These are phyloP conservation scores for Arthrobotrys pseudoclavata DNA, from an alignment of 2,329 filamentous ascomycete species.

Conservation along the genomic window DNA sequence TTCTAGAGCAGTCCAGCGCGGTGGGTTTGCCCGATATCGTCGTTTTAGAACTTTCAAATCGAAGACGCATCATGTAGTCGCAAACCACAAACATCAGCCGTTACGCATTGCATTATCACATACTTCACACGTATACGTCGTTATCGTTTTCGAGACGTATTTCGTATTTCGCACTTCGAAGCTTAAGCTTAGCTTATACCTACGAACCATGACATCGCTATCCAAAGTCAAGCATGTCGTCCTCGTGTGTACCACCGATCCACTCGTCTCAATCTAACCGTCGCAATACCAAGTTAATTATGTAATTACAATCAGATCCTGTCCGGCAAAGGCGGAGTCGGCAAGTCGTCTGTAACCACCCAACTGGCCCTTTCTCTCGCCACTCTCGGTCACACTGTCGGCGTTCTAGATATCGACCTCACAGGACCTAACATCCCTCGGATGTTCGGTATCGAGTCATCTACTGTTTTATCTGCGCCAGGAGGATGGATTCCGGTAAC, in stretches of 20 bases:
- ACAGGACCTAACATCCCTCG: constrained; percentile 97
- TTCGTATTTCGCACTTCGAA: neutral
- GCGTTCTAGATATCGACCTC: constrained; percentile 94
- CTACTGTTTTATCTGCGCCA: constrained; percentile 85
- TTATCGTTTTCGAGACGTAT: neutral
- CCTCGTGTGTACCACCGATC: constrained; percentile 73
- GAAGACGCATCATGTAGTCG: constrained; percentile 54
- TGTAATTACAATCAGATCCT: constrained; percentile 72
- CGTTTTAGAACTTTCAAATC: constrained; percentile 23
- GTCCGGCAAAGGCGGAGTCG: constrained; percentile 97
- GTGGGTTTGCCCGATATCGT: constrained; percentile 19
- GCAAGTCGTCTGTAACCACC: constrained; percentile 97
- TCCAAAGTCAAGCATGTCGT: constrained; percentile 81
- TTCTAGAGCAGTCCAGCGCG: neutral
- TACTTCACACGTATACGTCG: neutral
- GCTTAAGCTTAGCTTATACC: neutral
- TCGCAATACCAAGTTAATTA: constrained; percentile 20
- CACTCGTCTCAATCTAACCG: constrained; percentile 48
- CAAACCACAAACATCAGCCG: constrained; percentile 2
- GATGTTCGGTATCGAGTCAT: constrained; percentile 87
- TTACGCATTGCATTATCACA: constrained; percentile 6
- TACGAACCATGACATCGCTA: constrained; percentile 72
- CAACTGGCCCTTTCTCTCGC: constrained; percentile 92
- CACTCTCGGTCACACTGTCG: constrained; percentile 86
- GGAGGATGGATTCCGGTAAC: constrained; percentile 92